phyloP scores from a whole-genome alignment of 768 basidiomycete genomes.

The Porphyrellus cyaneotinctus region DNA sequence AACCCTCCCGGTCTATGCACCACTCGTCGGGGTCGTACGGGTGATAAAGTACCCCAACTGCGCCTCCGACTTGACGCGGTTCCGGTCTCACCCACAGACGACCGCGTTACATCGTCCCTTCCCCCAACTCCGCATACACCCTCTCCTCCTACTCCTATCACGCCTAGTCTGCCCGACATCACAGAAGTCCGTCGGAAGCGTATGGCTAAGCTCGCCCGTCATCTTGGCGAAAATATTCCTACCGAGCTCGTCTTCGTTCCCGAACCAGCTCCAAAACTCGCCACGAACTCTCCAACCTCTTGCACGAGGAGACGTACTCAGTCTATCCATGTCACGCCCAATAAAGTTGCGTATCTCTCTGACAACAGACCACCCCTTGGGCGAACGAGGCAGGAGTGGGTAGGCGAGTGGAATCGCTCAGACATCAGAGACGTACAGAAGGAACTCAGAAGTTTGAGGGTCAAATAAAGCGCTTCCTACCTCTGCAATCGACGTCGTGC shows the following conservation, averaged over 20 bases:
- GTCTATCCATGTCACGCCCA: constrained; percentile 12
- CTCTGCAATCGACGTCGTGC: neutral
- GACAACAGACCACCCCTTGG: neutral
- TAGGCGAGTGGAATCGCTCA: constrained; percentile 40
- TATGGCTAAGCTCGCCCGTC: constrained; percentile 55
- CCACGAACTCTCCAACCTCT: neutral
- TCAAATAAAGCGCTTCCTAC: constrained; percentile 5
- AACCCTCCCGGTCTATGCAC: constrained; percentile 21
- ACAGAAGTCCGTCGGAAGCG: constrained; percentile 41
- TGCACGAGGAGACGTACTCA: constrained; percentile 9
- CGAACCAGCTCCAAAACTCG: neutral
- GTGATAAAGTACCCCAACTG: constrained; percentile 19
- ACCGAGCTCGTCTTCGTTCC: constrained; percentile 46
- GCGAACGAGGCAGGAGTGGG: constrained; percentile 25
- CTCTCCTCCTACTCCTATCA: constrained; percentile 17
- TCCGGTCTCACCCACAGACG: constrained; percentile 11
- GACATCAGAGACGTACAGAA: constrained; percentile 38
- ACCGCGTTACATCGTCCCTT: constrained; percentile 1
- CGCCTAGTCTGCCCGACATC: constrained; percentile 22
- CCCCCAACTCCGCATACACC: constrained; percentile 14
- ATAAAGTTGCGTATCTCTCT: neutral
- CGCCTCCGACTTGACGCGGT: constrained; percentile 21
- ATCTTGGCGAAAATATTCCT: constrained; percentile 58
- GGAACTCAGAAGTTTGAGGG: constrained; percentile 31
- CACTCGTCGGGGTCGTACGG: constrained; percentile 8